These are phyloP conservation scores for Sonneratia caseolaris DNA, from an alignment of 345 rosid genomes.

Conservation along the genomic window DNA sequence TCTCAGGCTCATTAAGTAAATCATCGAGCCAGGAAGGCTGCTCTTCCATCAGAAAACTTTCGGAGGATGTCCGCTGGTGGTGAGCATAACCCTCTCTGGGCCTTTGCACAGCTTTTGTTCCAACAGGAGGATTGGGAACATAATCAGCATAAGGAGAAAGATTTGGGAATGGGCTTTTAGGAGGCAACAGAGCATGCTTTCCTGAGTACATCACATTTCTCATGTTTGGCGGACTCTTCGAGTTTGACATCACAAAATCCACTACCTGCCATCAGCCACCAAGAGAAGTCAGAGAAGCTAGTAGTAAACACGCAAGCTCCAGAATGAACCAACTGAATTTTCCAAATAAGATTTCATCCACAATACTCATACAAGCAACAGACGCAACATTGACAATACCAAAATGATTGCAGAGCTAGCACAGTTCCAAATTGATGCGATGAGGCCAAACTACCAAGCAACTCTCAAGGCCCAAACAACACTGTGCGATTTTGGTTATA, in stretches of 20 bases:
- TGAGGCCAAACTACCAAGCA: background rate
- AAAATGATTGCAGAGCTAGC: no score
- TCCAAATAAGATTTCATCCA: no score
- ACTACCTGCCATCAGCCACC: background rate
- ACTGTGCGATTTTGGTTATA: background rate
- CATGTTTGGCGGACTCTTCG: constrained; percentile 28
- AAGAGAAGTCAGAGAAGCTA: background rate
- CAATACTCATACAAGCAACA: background rate
- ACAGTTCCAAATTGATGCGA: background rate
- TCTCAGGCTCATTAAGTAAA: constrained; percentile 44
- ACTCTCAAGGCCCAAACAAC: background rate
- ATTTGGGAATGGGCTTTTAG: constrained; percentile 24
- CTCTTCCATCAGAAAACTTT: constrained; percentile 27
- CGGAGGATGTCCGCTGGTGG: constrained; percentile 39
- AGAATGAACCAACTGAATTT: no score
- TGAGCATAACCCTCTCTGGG: constrained; percentile 17
- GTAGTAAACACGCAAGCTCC: constrained; percentile 2
- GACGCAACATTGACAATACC: background rate
- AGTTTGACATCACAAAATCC: constrained; percentile 29
- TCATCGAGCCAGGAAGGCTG: constrained; percentile 65
- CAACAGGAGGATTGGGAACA: constrained; percentile 20
- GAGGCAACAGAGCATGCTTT: constrained; percentile 36
- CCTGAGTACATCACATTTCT: constrained; percentile 28
- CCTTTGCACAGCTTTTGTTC: constrained; percentile 22
- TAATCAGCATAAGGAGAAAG: constrained; percentile 27